Evolutionary conservation across 768 basidiomycete species (phyloP).

Genomic region (Amyloporia xantha): DNA sequence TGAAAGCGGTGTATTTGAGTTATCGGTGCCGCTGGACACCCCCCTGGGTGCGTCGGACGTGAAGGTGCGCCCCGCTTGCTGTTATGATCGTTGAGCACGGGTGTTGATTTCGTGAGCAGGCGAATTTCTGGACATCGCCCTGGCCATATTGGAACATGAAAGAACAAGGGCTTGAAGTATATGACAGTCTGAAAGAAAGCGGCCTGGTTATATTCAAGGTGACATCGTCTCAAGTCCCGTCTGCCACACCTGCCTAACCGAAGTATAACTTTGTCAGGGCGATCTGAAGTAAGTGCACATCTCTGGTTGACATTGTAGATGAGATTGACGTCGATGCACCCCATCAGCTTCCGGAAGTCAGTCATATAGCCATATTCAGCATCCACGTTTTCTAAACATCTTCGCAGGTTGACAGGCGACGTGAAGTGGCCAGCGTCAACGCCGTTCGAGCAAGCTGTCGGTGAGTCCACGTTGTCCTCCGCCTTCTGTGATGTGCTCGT

Average conservation of each 20-base stretch:
- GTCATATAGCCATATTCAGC: constrained; percentile 18
- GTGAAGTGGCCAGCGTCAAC: constrained; percentile 82
- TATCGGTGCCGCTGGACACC: constrained; percentile 61
- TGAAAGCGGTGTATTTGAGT: constrained; percentile 57
- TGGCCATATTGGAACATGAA: constrained; percentile 75
- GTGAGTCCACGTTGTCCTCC: constrained; percentile 29
- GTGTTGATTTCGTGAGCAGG: constrained; percentile 9
- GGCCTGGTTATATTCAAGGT: constrained; percentile 84
- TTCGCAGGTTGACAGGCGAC: constrained; percentile 75
- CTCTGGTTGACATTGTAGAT: neutral
- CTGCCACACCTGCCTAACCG: neutral
- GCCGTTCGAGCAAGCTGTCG: constrained; percentile 66
- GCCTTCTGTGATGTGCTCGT: neutral
- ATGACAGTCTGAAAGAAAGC: constrained; percentile 43
- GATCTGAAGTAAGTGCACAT: constrained; percentile 89
- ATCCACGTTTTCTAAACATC: neutral
- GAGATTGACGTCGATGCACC: neutral
- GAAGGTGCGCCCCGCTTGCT: constrained; percentile 13
- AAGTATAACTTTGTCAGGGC: constrained; percentile 47
- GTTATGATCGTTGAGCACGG: neutral
- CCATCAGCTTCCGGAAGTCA: constrained; percentile 73
- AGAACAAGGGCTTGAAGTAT: constrained; percentile 42
- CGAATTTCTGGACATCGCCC: constrained; percentile 68
- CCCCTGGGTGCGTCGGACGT: constrained; percentile 44
- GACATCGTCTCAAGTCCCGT: neutral